Conservation (phyloP, 495 filamentous ascomycete species). For the Thozetella sp. region DNA sequence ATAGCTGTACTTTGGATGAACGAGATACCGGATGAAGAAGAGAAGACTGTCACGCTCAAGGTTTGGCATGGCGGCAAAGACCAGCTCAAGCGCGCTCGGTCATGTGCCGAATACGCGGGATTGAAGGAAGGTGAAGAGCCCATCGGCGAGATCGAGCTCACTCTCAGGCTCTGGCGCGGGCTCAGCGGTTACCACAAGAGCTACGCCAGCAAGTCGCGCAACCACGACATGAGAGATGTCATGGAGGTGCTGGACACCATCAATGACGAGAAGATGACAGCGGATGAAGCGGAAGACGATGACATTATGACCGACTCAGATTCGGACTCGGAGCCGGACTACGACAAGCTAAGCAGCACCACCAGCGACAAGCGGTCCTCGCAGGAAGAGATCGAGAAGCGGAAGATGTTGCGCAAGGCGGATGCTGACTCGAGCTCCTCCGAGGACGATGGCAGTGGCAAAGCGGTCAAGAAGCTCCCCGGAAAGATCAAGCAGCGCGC, state of each 20-base stretch:
- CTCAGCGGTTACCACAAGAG: slow-evolving; percentile 57
- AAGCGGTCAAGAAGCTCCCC: slow-evolving; percentile 19
- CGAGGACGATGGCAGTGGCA: slow-evolving; percentile 11
- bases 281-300: slow-evolving; percentile 34
- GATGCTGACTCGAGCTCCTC: slow-evolving; percentile 4
- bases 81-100: slow-evolving; percentile 40
- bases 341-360: slow-evolving; percentile 12
- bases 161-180: slow-evolving; percentile 57
- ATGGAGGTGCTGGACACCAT: slow-evolving; percentile 65
- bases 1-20: slow-evolving; percentile 69
- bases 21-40: slow-evolving; percentile 65
- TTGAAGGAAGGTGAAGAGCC: slow-evolving; percentile 43
- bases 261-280: slow-evolving; percentile 50
- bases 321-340: slow-evolving; percentile 23
- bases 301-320: slow-evolving; percentile 19
- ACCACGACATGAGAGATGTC: slow-evolving; percentile 51
- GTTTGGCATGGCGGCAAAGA: slow-evolving; percentile 57
- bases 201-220: slow-evolving; percentile 46
- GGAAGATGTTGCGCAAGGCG: slow-evolving; percentile 21
- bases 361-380: slow-evolving; percentile 24
- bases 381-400: slow-evolving; percentile 18
- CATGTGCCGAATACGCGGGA: slow-evolving; percentile 37
- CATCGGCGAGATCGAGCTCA: slow-evolving; percentile 57
- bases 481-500: slow-evolving; percentile 15
- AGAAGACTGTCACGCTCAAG: slow-evolving; percentile 49